These are phyloP conservation scores for Ostreobium quekettii DNA, from an alignment of 139 green algal species.

Conservation along the genomic window DNA sequence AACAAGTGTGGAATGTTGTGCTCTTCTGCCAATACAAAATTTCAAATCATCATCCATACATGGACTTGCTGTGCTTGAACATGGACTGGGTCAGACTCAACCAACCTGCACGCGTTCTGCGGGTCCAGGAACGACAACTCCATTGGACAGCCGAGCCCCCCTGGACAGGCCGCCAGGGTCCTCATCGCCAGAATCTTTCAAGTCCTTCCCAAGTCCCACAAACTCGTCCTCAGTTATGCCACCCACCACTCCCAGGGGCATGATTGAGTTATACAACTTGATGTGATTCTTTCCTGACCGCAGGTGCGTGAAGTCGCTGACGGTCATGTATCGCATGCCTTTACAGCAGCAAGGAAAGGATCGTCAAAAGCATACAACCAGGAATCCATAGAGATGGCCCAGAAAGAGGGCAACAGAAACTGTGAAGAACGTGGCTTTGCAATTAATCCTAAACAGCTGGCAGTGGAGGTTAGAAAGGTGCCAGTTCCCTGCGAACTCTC, in stretches of 20 bases:
- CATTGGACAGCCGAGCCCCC: slow-evolving; percentile 7
- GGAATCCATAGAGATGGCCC: too few relatives aligned
- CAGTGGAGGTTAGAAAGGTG: too few relatives aligned
- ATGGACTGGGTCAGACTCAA: background rate
- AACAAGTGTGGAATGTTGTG: background rate
- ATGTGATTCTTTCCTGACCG: background rate
- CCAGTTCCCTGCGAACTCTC: too few relatives aligned
- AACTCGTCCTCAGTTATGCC: slow-evolving; percentile 21
- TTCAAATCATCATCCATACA: background rate
- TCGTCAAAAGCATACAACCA: too few relatives aligned
- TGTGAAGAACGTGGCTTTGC: too few relatives aligned
- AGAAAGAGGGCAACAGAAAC: too few relatives aligned
- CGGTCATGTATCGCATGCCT: too few relatives aligned
- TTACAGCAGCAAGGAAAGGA: too few relatives aligned
- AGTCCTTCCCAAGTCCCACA: slow-evolving; percentile 19
- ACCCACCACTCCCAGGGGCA: slow-evolving; percentile 22
- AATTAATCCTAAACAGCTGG: too few relatives aligned
- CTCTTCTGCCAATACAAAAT: background rate
- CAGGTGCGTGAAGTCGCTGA: slow-evolving; percentile 1
- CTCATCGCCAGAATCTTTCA: background rate
- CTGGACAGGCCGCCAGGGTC: background rate
- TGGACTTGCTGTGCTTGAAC: slow-evolving; percentile 3
- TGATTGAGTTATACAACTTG: slow-evolving; percentile 18
- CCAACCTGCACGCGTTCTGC: slow-evolving; percentile 6
- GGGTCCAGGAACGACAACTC: background rate